These are phyloP conservation scores for Penicillium fuscoglaucum DNA, from an alignment of 2,329 filamentous ascomycete species.

Conservation along the genomic window DNA sequence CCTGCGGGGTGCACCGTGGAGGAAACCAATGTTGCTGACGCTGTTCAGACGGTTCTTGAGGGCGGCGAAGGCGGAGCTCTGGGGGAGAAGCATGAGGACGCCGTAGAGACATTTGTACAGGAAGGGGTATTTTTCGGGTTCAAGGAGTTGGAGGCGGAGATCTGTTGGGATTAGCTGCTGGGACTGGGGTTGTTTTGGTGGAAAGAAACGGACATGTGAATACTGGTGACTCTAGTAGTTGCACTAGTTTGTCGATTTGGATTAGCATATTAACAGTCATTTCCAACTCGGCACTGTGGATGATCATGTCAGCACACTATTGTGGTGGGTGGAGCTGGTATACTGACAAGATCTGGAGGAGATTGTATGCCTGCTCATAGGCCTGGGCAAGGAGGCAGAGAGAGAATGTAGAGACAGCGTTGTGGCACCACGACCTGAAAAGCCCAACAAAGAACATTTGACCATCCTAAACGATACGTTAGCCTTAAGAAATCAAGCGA, in stretches of 20 bases:
- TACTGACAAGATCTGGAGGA: slow-evolving; percentile 87
- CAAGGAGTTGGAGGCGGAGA: slow-evolving; percentile 87
- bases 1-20: slow-evolving; percentile 79
- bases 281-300: slow-evolving; percentile 81
- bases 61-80: slow-evolving; percentile 94
- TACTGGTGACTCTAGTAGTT: slow-evolving; percentile 92
- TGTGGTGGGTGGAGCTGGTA: neutral
- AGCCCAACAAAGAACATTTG: slow-evolving; percentile 93
- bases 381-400: slow-evolving; percentile 92
- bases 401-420: slow-evolving; percentile 95
- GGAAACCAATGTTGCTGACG: slow-evolving; percentile 92
- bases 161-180: slow-evolving; percentile 54
- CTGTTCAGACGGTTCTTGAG: slow-evolving; percentile 95
- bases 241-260: slow-evolving; percentile 97
- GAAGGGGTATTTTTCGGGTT: slow-evolving; percentile 92
- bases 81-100: slow-evolving; percentile 94
- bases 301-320: slow-evolving; percentile 27
- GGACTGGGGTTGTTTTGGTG: neutral
- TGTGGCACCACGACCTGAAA: slow-evolving; percentile 97
- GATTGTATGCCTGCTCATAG: slow-evolving; percentile 95
- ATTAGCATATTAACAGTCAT: slow-evolving; percentile 99
- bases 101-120: slow-evolving; percentile 98
- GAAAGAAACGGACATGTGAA: slow-evolving; percentile 74
- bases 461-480: slow-evolving; percentile 64
- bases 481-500: slow-evolving; percentile 4